Percentiles rank a stretch among this genome's conserved stretches.
Evolutionary conservation across 495 filamentous ascomycete genomes (phyloP).

Genomic region (Penicillium lagena): DNA sequence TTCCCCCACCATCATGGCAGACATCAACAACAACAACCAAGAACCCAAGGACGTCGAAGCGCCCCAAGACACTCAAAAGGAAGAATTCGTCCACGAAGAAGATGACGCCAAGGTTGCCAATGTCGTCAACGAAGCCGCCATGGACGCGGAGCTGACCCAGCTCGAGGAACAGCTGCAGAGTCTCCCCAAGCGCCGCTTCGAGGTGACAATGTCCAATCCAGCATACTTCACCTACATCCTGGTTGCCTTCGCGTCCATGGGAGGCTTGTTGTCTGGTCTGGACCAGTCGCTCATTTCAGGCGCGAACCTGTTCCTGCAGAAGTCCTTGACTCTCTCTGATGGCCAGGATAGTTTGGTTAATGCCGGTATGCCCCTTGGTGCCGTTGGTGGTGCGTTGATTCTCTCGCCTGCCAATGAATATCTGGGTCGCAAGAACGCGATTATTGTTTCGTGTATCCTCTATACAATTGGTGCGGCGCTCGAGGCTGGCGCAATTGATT

Average conservation of each 20-base stretch:
- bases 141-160: constrained; percentile 28
- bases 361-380: constrained; percentile 54
- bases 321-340: constrained; percentile 32
- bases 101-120: constrained; percentile 19
- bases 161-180: constrained; percentile 25
- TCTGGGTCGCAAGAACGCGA: constrained; percentile 51
- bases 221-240: constrained; percentile 50
- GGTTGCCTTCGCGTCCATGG: constrained; percentile 58
- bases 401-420: constrained; percentile 52
- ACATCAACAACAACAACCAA: constrained; percentile 4
- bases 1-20: constrained; percentile 17
- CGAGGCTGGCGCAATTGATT: constrained; percentile 52
- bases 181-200: constrained; percentile 22
- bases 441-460: constrained; percentile 50
- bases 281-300: constrained; percentile 57
- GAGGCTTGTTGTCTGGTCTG: constrained; percentile 54
- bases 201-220: constrained; percentile 29
- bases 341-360: constrained; percentile 47
- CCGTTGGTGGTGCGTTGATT: constrained; percentile 52
- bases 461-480: constrained; percentile 55
- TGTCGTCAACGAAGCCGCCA: constrained; percentile 25
- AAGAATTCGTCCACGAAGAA: constrained; percentile 17
- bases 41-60: constrained; percentile 28
- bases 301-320: constrained; percentile 52
- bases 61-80: constrained; percentile 18